phyloP scores from a whole-genome alignment of 2,329 filamentous ascomycete genomes.

The Ilyonectria mors-panacis region DNA sequence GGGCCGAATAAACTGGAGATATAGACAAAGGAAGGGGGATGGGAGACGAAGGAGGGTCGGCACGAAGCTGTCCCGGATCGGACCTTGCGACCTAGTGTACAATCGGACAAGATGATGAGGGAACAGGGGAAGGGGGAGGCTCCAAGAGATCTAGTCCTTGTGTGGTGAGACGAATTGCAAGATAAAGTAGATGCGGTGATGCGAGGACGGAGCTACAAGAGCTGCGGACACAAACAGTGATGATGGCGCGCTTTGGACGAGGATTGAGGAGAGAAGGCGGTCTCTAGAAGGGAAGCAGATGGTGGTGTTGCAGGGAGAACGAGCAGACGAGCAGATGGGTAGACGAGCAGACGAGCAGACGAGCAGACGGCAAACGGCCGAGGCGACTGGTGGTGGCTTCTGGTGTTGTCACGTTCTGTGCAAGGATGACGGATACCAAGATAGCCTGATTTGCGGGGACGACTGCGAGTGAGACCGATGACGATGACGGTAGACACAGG shows the following conservation, averaged over 20 bases:
- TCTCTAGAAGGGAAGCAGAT: neutral
- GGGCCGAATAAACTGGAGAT: conserved; percentile 20
- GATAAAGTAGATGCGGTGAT: conserved; percentile 10
- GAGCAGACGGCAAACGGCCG: conserved; percentile 3
- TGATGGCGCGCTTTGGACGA: neutral
- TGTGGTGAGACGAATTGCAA: conserved; percentile 22
- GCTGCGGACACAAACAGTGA: conserved; percentile 17
- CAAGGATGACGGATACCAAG: conserved; percentile 27
- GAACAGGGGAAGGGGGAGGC: conserved; percentile 13
- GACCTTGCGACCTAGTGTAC: conserved; percentile 27
- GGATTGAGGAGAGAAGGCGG: neutral
- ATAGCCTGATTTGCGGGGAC: conserved; percentile 27
- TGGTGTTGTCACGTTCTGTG: conserved; percentile 35
- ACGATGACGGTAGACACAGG: conserved; percentile 32
- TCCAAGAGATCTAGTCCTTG: conserved; percentile 5
- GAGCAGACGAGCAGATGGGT: conserved; percentile 2
- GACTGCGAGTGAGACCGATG: conserved; percentile 22
- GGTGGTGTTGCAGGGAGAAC: neutral
- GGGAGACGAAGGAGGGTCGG: conserved; percentile 19
- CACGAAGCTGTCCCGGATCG: conserved; percentile 23
- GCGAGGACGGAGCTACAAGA: conserved; percentile 20
- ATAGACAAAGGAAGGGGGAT: conserved; percentile 30
- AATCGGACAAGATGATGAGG: conserved; percentile 28
- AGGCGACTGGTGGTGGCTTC: conserved; percentile 4
- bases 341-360: neutral